A percentile compares a stretch with the other conserved stretches of the same genome.
phyloP scores from a whole-genome alignment of 305 asterid genomes.

The Stenogyne calaminthoides region DNA sequence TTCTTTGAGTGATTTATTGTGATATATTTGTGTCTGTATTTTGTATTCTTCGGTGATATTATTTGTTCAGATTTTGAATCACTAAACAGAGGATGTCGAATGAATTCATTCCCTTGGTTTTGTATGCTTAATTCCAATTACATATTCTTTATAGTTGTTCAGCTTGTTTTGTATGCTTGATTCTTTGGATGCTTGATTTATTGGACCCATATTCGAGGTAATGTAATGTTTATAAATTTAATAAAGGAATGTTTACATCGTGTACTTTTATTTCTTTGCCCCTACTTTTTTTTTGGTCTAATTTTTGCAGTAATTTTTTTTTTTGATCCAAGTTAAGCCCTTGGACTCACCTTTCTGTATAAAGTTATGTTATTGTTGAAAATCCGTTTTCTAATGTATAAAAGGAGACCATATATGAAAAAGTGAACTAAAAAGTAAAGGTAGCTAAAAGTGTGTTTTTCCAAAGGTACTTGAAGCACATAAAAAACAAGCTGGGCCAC shows the following conservation, averaged over 20 bases:
- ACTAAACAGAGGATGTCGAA: neutral
- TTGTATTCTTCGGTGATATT: conserved; percentile 33
- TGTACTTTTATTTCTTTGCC: no score
- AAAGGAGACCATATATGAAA: neutral
- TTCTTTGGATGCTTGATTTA: neutral
- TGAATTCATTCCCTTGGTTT: conserved; percentile 16
- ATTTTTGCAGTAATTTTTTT: neutral
- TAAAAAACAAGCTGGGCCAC: no score
- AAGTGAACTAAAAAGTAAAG: no score
- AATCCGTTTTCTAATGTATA: neutral
- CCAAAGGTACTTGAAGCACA: no score
- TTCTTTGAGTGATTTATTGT: conserved; percentile 34
- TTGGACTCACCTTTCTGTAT: no score
- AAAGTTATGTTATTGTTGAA: no score
- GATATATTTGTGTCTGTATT: conserved; percentile 27
- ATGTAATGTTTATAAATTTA: no score
- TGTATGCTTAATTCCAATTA: neutral
- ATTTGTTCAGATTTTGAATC: conserved; percentile 38
- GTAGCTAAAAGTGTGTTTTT: no score
- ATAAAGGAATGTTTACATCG: no score
- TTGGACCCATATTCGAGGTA: neutral
- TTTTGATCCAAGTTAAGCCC: no score
- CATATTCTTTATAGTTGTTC: neutral
- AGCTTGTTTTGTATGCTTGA: neutral
- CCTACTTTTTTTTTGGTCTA: no score